Conservation (phyloP, 331 rosid species). For the Malus hybrid region DNA sequence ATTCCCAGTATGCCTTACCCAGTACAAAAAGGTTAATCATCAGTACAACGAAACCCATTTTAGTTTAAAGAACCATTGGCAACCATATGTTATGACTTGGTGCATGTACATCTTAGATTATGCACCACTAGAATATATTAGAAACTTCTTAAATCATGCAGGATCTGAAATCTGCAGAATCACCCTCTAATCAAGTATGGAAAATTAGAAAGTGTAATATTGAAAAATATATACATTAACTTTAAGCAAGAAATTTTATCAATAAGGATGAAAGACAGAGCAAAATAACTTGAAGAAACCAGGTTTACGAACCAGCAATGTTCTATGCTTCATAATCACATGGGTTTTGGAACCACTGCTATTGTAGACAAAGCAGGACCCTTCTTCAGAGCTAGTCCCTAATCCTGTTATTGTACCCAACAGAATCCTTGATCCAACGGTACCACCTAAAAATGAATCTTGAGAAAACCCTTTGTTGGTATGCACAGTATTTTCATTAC, state of each 20-base stretch:
- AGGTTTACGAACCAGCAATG: conserved; percentile 63
- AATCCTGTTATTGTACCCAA: conserved; percentile 85
- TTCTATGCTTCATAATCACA: conserved; percentile 82
- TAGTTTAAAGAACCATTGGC: not conserved
- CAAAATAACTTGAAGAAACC: not conserved
- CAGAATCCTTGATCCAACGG: conserved; percentile 41
- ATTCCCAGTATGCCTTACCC: not conserved
- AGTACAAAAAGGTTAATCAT: not conserved
- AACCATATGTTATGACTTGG: not conserved
- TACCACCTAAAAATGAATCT: conserved; percentile 23
- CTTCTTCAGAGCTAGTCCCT: conserved; percentile 78
- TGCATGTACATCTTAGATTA: not conserved
- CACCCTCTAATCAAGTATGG: not conserved
- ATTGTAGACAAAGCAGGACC: conserved; percentile 69
- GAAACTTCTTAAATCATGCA: not conserved
- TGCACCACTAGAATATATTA: not conserved
- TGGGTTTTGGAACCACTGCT: conserved; percentile 69
- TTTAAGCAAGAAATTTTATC: not conserved
- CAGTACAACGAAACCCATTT: not conserved
- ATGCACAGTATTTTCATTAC: conserved; percentile 30
- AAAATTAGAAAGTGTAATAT: not conserved
- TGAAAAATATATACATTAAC: not conserved
- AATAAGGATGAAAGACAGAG: not conserved
- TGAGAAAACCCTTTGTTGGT: conserved; percentile 15
- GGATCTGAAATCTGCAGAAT: not conserved